Evolutionary conservation across 163 green algal species (phyloP).

Genomic region (Prototheca wickerhamii): DNA sequence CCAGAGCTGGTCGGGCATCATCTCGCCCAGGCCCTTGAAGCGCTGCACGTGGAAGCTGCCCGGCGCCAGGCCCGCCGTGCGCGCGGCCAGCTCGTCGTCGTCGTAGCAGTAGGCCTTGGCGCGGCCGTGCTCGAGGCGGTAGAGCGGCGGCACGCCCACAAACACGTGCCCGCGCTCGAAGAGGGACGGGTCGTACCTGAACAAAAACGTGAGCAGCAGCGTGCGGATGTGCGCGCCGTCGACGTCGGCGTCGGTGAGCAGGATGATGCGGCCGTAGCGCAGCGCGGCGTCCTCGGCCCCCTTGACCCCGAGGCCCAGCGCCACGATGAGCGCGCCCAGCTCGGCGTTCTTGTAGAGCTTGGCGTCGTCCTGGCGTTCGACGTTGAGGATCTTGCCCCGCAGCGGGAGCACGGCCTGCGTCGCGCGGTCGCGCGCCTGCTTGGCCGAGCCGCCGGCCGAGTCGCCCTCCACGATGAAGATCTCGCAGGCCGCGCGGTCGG

Average conservation of each 20-base stretch:
- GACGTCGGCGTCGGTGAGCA: constrained; percentile 97
- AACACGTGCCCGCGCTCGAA: constrained; percentile 86
- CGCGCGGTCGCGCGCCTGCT: constrained; percentile 84
- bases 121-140: constrained; percentile 60
- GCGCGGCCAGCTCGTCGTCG: constrained; percentile 54
- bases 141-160: constrained; percentile 87
- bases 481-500: constrained; percentile 56
- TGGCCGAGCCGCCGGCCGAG: constrained; percentile 84
- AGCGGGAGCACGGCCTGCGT: constrained; percentile 89
- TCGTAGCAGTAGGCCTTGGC: constrained; percentile 56
- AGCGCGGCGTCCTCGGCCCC: constrained; percentile 28
- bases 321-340: constrained; percentile 86
- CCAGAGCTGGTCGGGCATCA: constrained; percentile 99
- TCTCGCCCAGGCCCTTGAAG: constrained; percentile 92
- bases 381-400: constrained; percentile 98
- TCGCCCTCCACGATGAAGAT: constrained; percentile 99
- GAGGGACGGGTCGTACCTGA: constrained; percentile 80
- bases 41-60: constrained; percentile 43
- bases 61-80: constrained; percentile 6
- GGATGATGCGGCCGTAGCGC: constrained; percentile 85
- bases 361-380: constrained; percentile 80
- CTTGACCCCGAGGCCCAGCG: constrained; percentile 77
- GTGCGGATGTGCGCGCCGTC: constrained; percentile 97
- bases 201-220: constrained; percentile 98
- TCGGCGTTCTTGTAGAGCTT: constrained; percentile 93